Evolutionary conservation across 2,329 filamentous ascomycete genomes (phyloP).

Genomic region (Aspergillus costaricaensis): DNA sequence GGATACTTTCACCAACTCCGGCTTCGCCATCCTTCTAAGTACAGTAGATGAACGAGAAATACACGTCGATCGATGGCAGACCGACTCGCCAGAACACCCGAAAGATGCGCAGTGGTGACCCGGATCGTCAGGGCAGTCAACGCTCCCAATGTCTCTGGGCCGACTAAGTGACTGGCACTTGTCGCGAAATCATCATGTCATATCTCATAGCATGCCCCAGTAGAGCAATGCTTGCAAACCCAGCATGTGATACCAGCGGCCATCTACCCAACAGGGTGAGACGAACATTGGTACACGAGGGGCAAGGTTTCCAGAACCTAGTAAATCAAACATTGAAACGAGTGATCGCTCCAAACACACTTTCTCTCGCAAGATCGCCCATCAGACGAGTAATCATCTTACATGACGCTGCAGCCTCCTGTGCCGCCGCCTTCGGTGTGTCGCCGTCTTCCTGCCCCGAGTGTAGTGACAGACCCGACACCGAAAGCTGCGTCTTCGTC

Average conservation of each 20-base stretch:
- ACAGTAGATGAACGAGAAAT: constrained; percentile 5
- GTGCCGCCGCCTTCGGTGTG: constrained; percentile 63
- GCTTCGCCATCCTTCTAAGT: constrained; percentile 18
- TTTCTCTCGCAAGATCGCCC: constrained; percentile 1
- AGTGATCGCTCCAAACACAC: background rate
- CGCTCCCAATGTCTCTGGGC: background rate
- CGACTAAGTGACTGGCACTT: background rate
- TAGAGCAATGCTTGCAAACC: constrained; percentile 5
- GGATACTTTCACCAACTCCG: constrained; percentile 17
- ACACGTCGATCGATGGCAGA: background rate
- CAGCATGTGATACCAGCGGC: constrained; percentile 13
- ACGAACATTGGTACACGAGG: background rate
- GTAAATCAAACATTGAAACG: background rate
- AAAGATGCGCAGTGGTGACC: background rate
- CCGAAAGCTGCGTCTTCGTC: constrained; percentile 62
- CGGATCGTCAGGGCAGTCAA: background rate
- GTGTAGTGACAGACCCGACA: constrained; percentile 36
- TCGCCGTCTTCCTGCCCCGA: constrained; percentile 54
- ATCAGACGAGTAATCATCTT: constrained; percentile 29
- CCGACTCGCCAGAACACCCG: background rate
- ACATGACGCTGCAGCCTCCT: constrained; percentile 63
- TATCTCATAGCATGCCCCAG: constrained; percentile 15
- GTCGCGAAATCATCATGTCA: constrained; percentile 11
- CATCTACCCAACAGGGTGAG: background rate
- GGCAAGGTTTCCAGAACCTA: constrained; percentile 19